Percentiles rank a stretch among this genome's conserved stretches.
phyloP scores from a whole-genome alignment of 1,284 basidiomycete species.

The Ceratorhiza oryzae-sativae region DNA sequence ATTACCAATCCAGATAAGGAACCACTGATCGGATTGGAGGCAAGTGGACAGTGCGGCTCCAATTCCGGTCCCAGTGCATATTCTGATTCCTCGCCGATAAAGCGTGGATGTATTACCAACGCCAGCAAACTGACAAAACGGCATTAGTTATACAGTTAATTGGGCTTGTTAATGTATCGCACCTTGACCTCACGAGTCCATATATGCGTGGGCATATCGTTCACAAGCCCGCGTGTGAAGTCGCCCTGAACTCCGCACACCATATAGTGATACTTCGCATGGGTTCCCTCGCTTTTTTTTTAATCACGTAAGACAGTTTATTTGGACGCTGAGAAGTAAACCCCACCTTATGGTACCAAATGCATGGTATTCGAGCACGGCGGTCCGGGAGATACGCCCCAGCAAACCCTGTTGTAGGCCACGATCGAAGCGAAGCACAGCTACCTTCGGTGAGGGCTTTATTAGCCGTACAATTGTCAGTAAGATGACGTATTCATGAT shows the following conservation, averaged over 20 bases:
- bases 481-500: background rate
- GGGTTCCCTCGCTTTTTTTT: conserved; percentile 70
- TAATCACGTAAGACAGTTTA: background rate
- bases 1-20: conserved; percentile 72
- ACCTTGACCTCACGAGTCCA: conserved; percentile 80
- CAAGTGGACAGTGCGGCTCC: conserved; percentile 71
- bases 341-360: conserved; percentile 62
- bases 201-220: conserved; percentile 68
- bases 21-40: conserved; percentile 56
- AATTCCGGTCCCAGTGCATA: conserved; percentile 80
- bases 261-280: conserved; percentile 76
- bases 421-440: conserved; percentile 67
- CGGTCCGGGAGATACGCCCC: conserved; percentile 66
- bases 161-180: conserved; percentile 25
- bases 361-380: conserved; percentile 69
- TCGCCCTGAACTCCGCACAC: conserved; percentile 80
- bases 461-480: background rate
- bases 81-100: conserved; percentile 75
- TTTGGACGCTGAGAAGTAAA: no score
- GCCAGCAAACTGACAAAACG: conserved; percentile 65
- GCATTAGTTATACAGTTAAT: background rate
- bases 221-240: conserved; percentile 73
- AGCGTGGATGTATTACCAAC: conserved; percentile 78
- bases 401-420: conserved; percentile 74
- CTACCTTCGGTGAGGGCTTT: conserved; percentile 71